Evolutionary conservation across 352 stramenopile genomes (phyloP).

Genomic region (Globisporangium mamillatum): DNA sequence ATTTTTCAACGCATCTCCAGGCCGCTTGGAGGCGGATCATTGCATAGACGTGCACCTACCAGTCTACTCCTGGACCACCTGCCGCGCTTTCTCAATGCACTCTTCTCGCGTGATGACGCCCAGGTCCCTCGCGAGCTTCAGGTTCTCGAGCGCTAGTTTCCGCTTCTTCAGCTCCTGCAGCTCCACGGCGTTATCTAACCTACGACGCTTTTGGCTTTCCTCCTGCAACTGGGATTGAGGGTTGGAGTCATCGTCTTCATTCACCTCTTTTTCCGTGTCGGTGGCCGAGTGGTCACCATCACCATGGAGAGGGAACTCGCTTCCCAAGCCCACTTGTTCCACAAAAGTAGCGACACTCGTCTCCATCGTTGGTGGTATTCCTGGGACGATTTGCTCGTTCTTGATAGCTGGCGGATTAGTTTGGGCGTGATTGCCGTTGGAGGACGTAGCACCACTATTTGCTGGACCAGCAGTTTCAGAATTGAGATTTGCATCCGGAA

Average conservation of each 20-base stretch:
- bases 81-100: not conserved
- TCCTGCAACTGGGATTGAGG: not conserved
- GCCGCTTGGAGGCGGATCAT: too few relatives aligned
- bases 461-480: not conserved
- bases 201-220: not conserved
- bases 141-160: conserved; percentile 1
- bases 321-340: not conserved
- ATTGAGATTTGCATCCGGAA: not conserved
- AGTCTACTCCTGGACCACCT: not conserved
- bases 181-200: not conserved
- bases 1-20: too few relatives aligned
- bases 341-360: not conserved
- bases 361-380: not conserved
- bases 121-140: not conserved
- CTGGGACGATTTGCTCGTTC: not conserved
- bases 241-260: not conserved
- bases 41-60: not conserved
- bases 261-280: not conserved
- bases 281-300: not conserved
- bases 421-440: not conserved
- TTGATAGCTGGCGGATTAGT: not conserved
- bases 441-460: not conserved
- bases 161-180: conserved; percentile 7
- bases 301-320: not conserved
- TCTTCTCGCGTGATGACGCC: not conserved